Base-by-base conservation (phyloP, 129 eudicot genomes). In the Dittrichia graveolens region DNA sequence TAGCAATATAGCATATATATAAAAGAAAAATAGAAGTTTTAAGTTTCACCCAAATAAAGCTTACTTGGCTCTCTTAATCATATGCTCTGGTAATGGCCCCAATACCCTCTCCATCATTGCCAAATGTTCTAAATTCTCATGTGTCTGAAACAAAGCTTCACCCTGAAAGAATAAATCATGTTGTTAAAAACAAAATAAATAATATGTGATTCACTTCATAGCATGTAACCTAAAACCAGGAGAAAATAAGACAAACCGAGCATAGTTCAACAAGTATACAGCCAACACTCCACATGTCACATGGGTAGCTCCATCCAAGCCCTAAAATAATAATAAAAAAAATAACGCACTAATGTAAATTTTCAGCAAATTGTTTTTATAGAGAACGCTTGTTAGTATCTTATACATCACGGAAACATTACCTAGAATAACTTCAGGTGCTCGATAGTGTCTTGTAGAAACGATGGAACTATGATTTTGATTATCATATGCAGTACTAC, bases 371-470 rank as follows among this genome's bases (percentile, higher is more conserved):
- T n/a, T n/a, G n/a, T n/a, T n/a, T n/a, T n/a, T n/a, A n/a, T n/a
- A n/a, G n/a, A n/a, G n/a, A n/a, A n/a, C n/a, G n/a, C n/a, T n/a
- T 24, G 31, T 24, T 24, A 2, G 31, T 24, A 24, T 24, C 31
- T 24, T 24, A 2, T 24, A 24, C 31, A 24, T 24, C 31, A 24
- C 31, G 31, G 40, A 16, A 52, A 61, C 18, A 47, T 39, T 87
- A 93, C 98, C 98, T 86, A 93, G 85, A 78, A 93, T 93, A 82
- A 93, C 86, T 79, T 93, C 98, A 49, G 98, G 98, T 80, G 98
- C 98, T 77, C 98, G 86, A 79, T 93, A 93, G 81, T 93, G 98
- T 81, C 98, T 87, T 73, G 98, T 93, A 44, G 92, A 87, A 61
- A 93, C 95, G 87, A 88, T 80, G 78, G 91, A 93, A 85, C 82